Conservation (phyloP, 805 yeast species). For the Teunomyces cretensis region DNA sequence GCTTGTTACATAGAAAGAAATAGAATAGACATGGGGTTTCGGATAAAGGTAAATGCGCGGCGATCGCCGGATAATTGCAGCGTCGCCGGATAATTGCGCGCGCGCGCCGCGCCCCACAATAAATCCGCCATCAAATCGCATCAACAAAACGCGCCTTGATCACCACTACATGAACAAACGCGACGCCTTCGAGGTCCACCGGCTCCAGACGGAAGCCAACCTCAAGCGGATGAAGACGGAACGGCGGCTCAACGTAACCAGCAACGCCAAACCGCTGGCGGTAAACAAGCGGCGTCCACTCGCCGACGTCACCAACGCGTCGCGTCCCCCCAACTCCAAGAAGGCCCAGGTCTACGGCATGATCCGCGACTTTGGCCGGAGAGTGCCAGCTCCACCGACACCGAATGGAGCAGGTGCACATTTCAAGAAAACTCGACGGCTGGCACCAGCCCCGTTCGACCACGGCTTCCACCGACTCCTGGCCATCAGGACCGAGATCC, state of each 20-base stretch:
- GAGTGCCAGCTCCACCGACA: too few species aligned
- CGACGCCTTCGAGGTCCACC: constrained; percentile 11
- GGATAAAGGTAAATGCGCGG: too few species aligned
- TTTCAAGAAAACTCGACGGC: too few species aligned
- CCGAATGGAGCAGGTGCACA: too few species aligned
- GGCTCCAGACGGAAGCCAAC: constrained; percentile 8
- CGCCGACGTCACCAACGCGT: neutral
- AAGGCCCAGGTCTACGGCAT: neutral
- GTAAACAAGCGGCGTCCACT: too few species aligned
- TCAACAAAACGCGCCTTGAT: neutral
- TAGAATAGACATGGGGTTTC: too few species aligned
- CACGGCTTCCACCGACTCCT: neutral
- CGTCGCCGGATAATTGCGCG: too few species aligned
- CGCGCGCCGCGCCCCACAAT: too few species aligned
- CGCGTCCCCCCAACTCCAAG: neutral
- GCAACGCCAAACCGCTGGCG: too few species aligned
- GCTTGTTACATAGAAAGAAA: constrained; percentile 1
- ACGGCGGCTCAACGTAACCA: constrained; percentile 7
- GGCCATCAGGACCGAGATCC: constrained; percentile 1
- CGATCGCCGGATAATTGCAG: too few species aligned
- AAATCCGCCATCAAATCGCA: neutral
- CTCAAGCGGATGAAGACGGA: constrained; percentile 9
- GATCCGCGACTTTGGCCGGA: neutral
- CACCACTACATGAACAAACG: neutral
- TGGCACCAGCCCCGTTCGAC: neutral